Evolutionary conservation across 139 green algal species (phyloP).

Genomic region (Nannochloris sp.): DNA sequence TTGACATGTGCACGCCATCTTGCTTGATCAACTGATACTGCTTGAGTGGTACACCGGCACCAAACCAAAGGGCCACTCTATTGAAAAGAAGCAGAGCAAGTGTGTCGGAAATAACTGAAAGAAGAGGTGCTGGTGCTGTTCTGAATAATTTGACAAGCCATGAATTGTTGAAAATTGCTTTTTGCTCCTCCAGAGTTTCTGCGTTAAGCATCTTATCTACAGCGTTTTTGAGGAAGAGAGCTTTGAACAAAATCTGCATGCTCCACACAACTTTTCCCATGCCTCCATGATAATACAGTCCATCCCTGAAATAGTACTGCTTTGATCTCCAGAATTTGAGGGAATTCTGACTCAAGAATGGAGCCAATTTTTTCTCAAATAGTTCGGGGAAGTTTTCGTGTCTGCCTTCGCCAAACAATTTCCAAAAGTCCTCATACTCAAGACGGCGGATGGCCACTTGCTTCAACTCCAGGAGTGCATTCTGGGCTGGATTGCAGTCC

Average conservation of each 20-base stretch:
- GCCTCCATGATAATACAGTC: conserved; percentile 93
- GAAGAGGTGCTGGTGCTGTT: conserved; percentile 47
- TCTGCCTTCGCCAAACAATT: conserved; percentile 69
- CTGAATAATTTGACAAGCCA: conserved; percentile 60
- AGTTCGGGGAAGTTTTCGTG: conserved; percentile 72
- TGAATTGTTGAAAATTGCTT: conserved; percentile 61
- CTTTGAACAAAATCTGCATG: conserved; percentile 37
- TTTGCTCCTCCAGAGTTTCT: conserved; percentile 69
- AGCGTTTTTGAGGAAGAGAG: conserved; percentile 41
- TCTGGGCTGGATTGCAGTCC: conserved; percentile 97
- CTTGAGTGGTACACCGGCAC: conserved; percentile 84
- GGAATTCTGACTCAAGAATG: conserved; percentile 78
- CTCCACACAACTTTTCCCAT: conserved; percentile 85
- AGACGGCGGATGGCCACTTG: conserved; percentile 68
- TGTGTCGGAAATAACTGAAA: conserved; percentile 55
- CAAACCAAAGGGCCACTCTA: conserved; percentile 78
- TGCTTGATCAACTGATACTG: conserved; percentile 89
- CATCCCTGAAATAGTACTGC: conserved; percentile 85
- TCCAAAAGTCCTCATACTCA: conserved; percentile 86
- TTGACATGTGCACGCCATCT: conserved; percentile 74
- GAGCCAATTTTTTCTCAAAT: conserved; percentile 79
- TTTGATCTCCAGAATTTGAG: conserved; percentile 80
- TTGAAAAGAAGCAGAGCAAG: conserved; percentile 56
- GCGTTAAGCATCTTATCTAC: conserved; percentile 61
- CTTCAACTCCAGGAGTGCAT: conserved; percentile 93